Evolutionary conservation across 495 filamentous ascomycete genomes (phyloP).

Genomic region (Neurospora sp.): DNA sequence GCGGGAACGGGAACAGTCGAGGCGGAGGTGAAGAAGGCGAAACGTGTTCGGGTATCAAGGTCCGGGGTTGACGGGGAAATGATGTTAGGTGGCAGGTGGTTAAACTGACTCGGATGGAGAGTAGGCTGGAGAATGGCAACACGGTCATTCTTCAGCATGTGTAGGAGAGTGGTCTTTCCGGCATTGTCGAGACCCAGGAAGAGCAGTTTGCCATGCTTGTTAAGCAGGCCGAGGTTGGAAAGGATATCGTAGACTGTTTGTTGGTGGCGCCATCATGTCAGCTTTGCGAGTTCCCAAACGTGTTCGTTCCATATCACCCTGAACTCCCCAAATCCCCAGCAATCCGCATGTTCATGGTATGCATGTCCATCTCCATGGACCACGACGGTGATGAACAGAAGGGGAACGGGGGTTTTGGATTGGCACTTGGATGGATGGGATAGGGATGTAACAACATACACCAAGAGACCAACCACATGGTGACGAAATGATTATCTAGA

Average conservation of each 20-base stretch:
- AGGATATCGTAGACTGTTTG: conserved; percentile 82
- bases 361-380: conserved; percentile 1
- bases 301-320: background rate
- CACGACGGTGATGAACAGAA: background rate
- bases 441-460: conserved; percentile 48
- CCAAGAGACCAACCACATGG: conserved; percentile 96
- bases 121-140: conserved; percentile 89
- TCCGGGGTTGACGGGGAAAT: background rate
- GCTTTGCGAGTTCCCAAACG: conserved; percentile 1
- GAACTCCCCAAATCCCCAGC: background rate
- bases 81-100: background rate
- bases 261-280: conserved; percentile 12
- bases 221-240: conserved; percentile 78
- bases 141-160: conserved; percentile 96
- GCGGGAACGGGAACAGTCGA: background rate
- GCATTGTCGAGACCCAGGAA: conserved; percentile 96
- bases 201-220: conserved; percentile 93
- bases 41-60: background rate
- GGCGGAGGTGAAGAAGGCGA: background rate
- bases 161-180: conserved; percentile 87
- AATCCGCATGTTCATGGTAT: conserved; percentile 2
- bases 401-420: background rate
- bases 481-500: conserved; percentile 19
- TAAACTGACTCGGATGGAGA: conserved; percentile 69
- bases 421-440: background rate